Evolutionary conservation across 805 yeast genomes (phyloP), one percentile per base, ranked within the genome.

Genomic region (Teunomyces gatunensis): DNA sequence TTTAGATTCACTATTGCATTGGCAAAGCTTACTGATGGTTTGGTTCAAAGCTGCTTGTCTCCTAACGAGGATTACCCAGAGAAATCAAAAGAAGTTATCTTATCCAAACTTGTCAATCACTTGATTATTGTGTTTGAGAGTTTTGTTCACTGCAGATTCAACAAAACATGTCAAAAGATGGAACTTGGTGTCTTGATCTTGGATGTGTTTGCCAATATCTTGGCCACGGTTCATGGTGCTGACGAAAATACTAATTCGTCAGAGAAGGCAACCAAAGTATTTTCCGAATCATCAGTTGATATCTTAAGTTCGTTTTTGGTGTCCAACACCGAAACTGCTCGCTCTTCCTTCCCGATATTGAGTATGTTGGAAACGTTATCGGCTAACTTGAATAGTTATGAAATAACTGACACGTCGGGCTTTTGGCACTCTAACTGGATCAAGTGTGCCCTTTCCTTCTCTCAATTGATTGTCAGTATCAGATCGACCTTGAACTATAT

Each of bases 91-190:
- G 65, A 80, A 4, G 77, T 75, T 6, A 80, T 87, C 4, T 63
- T 90, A 30, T 70, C 77, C 17, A 77, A 77, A 46, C 65, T 87
- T 40, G 69, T 78, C 1, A 61, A 68, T 4, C 87, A 85, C 61
- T 68, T 83, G 34, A 65, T 87, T n/a, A 79, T 78, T 44, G 78
- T 87, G 0, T 88, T 83, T 65, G 96, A 89, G 57, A 82, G 87
- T 54, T 87, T 84, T 54, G 67, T 76, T 3, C 80, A 77, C 58
- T 89, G 96, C 87, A 78, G 81, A 52, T 90, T 81, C 62, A 67
- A 71, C 27, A 62, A 75, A 9, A 67, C 79, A 1, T 63, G 69
- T 40, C 87, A 89, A 57, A 80, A 83, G 51, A 71, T 80, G 53
- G 77, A 81, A 54, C 70, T 89, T 39, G 89, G 91, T 0, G 67